A percentile compares a stretch with the other conserved stretches of the same genome.
phyloP scores from a whole-genome alignment of 768 basidiomycete species.

The Lactarius hengduanensis region DNA sequence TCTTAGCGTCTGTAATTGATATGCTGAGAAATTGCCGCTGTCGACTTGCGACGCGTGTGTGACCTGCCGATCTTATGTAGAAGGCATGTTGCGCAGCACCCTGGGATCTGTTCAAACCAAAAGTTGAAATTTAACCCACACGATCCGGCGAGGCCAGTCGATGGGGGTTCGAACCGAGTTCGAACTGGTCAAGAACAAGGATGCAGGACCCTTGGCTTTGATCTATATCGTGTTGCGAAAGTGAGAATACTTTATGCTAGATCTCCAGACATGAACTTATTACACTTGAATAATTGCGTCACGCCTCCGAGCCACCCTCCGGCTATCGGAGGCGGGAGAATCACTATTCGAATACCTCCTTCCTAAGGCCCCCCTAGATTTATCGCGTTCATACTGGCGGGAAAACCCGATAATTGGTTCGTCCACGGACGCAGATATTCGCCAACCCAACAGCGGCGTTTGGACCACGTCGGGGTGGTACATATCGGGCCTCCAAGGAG shows the following conservation, averaged over 20 bases:
- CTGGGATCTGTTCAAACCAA: constrained; percentile 5
- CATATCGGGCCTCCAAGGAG: constrained; percentile 43
- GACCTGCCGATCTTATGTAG: constrained; percentile 3
- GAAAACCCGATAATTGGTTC: constrained; percentile 41
- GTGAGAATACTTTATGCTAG: constrained; percentile 1
- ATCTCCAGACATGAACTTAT: not conserved
- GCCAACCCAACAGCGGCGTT: constrained; percentile 59
- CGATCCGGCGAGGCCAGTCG: constrained; percentile 1
- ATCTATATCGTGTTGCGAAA: not conserved
- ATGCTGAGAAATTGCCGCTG: not conserved
- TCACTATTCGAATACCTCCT: constrained; percentile 12
- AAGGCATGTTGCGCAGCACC: constrained; percentile 14
- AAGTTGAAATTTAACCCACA: constrained; percentile 17
- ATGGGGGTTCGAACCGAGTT: constrained; percentile 22
- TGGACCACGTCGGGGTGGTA: constrained; percentile 53
- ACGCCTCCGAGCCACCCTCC: not conserved
- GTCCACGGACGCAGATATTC: constrained; percentile 56
- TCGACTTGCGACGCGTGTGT: not conserved
- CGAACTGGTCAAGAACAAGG: not conserved
- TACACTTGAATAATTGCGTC: not conserved
- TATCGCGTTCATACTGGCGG: constrained; percentile 43
- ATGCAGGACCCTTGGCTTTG: not conserved
- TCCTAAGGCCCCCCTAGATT: constrained; percentile 45
- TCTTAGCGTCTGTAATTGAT: constrained; percentile 6
- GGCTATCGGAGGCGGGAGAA: not conserved